These are phyloP conservation scores for Ilyonectria mors-panacis DNA, from an alignment of 2,329 filamentous ascomycete genomes.

Conservation along the genomic window DNA sequence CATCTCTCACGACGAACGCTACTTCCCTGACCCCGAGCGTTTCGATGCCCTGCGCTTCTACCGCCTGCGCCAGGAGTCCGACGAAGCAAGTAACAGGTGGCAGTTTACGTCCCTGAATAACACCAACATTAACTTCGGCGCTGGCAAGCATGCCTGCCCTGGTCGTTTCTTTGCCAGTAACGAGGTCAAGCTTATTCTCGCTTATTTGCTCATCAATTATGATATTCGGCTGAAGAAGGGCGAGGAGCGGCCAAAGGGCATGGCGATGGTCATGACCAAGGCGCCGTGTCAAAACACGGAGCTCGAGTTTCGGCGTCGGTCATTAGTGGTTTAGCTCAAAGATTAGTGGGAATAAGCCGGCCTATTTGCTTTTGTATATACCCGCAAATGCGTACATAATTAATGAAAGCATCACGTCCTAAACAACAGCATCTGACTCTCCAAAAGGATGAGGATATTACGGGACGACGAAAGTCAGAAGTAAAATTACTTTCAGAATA, in stretches of 20 bases:
- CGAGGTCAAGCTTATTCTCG: slow-evolving; percentile 62
- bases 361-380: slow-evolving; percentile 36
- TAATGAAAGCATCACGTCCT: neutral
- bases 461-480: neutral
- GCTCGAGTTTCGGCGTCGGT: slow-evolving; percentile 57
- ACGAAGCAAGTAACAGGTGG: slow-evolving; percentile 56
- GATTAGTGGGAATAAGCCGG: slow-evolving; percentile 10
- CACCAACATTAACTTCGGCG: slow-evolving; percentile 63
- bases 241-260: slow-evolving; percentile 56
- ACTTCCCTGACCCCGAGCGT: slow-evolving; percentile 57
- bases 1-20: slow-evolving; percentile 58
- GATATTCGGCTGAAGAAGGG: slow-evolving; percentile 59
- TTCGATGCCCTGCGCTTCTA: slow-evolving; percentile 68
- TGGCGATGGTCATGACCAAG: slow-evolving; percentile 58
- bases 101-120: slow-evolving; percentile 61
- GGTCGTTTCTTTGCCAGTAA: slow-evolving; percentile 64
- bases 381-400: slow-evolving; percentile 33
- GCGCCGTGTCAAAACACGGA: slow-evolving; percentile 58
- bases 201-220: slow-evolving; percentile 59
- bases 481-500: neutral
- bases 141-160: slow-evolving; percentile 64
- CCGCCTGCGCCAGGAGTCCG: slow-evolving; percentile 57
- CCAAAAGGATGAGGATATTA: neutral
- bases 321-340: slow-evolving; percentile 36
- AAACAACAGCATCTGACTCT: neutral